Percentiles rank a stretch among this genome's conserved stretches.
phyloP scores from a whole-genome alignment of 306 rosid species.

The Arachis stenosperma region DNA sequence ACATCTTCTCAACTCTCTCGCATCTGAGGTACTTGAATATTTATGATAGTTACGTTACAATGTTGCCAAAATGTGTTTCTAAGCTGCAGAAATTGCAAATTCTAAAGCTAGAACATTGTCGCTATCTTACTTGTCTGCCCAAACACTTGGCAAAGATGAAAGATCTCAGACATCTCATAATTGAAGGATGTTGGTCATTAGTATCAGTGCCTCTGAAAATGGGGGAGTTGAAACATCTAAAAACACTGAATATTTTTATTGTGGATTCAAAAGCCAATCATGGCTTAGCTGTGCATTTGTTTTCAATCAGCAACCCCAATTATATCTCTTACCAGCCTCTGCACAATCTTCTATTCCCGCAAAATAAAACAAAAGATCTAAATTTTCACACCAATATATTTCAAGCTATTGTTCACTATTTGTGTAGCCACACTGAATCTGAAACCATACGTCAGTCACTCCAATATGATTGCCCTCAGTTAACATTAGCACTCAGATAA shows the following conservation, averaged over 20 bases:
- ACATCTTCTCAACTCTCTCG: background rate
- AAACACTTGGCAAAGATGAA: background rate
- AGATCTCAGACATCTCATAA: constrained; percentile 8
- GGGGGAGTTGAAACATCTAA: background rate
- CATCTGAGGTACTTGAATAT: constrained; percentile 16
- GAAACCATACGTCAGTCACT: no score
- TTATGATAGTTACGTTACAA: fast-evolving
- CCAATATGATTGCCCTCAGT: no score
- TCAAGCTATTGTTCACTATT: no score
- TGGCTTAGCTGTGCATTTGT: constrained; percentile 15
- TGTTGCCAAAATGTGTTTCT: background rate
- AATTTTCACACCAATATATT: no score
- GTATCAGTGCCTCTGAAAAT: constrained; percentile 6
- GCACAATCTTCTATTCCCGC: no score
- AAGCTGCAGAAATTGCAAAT: constrained; percentile 11
- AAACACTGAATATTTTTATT: constrained; percentile 2
- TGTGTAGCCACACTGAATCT: no score
- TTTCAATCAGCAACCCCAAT: no score
- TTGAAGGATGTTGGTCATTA: background rate
- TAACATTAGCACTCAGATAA: no score
- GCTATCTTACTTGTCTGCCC: background rate
- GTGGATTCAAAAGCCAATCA: background rate
- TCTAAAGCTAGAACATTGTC: background rate
- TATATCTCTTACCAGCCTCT: no score
- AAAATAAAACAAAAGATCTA: no score